phyloP scores from a whole-genome alignment of 2,329 filamentous ascomycete species.

The Phaeoacremonium minimum region DNA sequence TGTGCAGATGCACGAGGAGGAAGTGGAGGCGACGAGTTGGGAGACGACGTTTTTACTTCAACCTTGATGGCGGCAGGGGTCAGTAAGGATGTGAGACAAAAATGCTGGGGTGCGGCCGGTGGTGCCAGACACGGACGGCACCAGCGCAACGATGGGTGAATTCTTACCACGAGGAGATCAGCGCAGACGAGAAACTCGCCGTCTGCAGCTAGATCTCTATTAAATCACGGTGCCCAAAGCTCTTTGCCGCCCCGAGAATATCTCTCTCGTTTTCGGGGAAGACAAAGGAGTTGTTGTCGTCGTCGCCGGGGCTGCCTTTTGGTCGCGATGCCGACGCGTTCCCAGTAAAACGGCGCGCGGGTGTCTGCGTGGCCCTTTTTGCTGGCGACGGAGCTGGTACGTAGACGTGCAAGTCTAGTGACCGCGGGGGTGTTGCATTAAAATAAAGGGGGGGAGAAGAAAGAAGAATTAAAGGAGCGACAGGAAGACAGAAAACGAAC shows the following conservation, averaged over 20 bases:
- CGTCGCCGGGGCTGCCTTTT: not conserved
- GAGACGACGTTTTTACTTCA: conserved; percentile 52
- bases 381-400: too few species aligned
- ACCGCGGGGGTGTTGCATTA: too few species aligned
- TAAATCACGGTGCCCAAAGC: not conserved
- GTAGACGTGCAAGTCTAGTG: too few species aligned
- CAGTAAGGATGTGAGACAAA: too few species aligned
- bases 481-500: conserved; percentile 12
- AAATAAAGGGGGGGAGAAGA: too few species aligned
- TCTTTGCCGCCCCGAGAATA: not conserved
- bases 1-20: conserved; percentile 59
- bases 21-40: conserved; percentile 40
- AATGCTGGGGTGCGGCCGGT: too few species aligned
- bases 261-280: conserved; percentile 9
- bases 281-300: conserved; percentile 2
- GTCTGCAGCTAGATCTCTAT: conserved; percentile 56
- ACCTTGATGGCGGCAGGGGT: conserved; percentile 18
- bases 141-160: conserved; percentile 8
- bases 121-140: too few species aligned
- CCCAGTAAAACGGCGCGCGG: too few species aligned
- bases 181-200: conserved; percentile 55
- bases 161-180: conserved; percentile 53
- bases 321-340: not conserved
- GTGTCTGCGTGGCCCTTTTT: too few species aligned
- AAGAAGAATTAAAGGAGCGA: conserved; percentile 18